Evolutionary conservation across 2,329 filamentous ascomycete species (phyloP).

Genomic region (Trichoderma semiorbis): DNA sequence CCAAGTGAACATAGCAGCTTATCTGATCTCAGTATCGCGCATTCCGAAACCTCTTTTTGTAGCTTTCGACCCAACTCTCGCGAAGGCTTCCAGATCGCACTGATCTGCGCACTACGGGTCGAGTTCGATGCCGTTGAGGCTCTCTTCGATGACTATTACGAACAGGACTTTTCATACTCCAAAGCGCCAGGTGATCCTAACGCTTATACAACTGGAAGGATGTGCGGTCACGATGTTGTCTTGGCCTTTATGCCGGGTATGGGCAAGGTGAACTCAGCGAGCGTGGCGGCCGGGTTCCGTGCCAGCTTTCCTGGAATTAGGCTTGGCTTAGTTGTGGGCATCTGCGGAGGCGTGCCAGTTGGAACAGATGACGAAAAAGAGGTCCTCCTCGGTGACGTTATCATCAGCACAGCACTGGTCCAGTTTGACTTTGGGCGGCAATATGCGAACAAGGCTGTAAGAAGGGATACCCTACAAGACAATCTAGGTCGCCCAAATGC

Average conservation of each 20-base stretch:
- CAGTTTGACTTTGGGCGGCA: constrained; percentile 31
- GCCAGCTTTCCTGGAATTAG: constrained; percentile 23
- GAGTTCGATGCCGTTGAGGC: constrained; percentile 23
- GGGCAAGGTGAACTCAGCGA: constrained; percentile 22
- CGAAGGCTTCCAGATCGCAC: constrained; percentile 21
- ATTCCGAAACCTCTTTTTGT: not conserved
- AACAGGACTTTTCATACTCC: constrained; percentile 20
- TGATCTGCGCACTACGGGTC: constrained; percentile 23
- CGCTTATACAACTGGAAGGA: constrained; percentile 26
- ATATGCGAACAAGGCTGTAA: constrained; percentile 21
- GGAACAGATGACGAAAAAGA: constrained; percentile 14
- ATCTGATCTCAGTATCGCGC: not conserved
- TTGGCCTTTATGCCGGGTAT: constrained; percentile 24
- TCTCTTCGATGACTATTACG: constrained; percentile 23
- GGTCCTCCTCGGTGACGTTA: constrained; percentile 27
- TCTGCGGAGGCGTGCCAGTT: constrained; percentile 25
- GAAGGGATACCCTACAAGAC: constrained; percentile 24
- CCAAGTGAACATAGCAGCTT: not conserved
- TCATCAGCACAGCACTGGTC: constrained; percentile 28
- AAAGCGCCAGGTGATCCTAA: constrained; percentile 30
- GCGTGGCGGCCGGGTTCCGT: constrained; percentile 1
- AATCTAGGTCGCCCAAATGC: constrained; percentile 22
- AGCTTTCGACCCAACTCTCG: not conserved
- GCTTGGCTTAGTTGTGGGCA: constrained; percentile 22
- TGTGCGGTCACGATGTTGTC: constrained; percentile 25